Percentiles rank a stretch among this genome's conserved stretches.
Evolutionary conservation across 768 basidiomycete species (phyloP).

Genomic region (Lepiota brunneoincarnata): DNA sequence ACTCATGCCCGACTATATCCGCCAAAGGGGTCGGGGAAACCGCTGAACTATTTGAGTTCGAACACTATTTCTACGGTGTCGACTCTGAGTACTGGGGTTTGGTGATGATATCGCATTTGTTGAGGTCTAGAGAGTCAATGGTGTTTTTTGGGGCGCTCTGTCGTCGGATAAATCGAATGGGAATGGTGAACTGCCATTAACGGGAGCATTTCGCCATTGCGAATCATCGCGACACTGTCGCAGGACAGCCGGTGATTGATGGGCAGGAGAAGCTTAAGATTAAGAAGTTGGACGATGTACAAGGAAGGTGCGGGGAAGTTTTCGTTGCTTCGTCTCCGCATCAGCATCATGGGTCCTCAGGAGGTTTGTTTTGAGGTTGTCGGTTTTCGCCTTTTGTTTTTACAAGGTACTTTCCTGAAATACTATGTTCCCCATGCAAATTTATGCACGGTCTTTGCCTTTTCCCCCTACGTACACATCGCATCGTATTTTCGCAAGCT

Average conservation of each 20-base stretch:
- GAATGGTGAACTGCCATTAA: slow-evolving; percentile 45
- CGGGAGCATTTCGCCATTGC: slow-evolving; percentile 23
- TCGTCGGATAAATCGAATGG: slow-evolving; percentile 65
- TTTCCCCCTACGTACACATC: too few relatives aligned
- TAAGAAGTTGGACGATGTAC: slow-evolving; percentile 81
- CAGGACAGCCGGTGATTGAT: slow-evolving; percentile 26
- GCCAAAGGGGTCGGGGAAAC: slow-evolving; percentile 37
- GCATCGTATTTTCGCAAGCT: too few relatives aligned
- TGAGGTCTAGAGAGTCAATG: slow-evolving; percentile 80
- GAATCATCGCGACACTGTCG: slow-evolving; percentile 3
- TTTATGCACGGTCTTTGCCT: too few relatives aligned
- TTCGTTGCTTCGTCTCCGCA: slow-evolving; percentile 58
- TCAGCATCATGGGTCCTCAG: slow-evolving; percentile 27
- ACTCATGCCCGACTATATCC: slow-evolving; percentile 67
- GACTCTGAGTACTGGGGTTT: slow-evolving; percentile 31
- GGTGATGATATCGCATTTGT: slow-evolving; percentile 54
- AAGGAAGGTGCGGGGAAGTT: slow-evolving; percentile 87
- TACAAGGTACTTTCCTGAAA: background rate
- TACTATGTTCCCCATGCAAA: too few relatives aligned
- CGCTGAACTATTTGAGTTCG: slow-evolving; percentile 30
- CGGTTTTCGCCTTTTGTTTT: too few relatives aligned
- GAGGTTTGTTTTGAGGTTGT: slow-evolving; percentile 41
- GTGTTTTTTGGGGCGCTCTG: slow-evolving; percentile 67
- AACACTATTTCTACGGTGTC: slow-evolving; percentile 36
- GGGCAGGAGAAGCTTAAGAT: slow-evolving; percentile 61